Conservation (phyloP, 345 rosid species). For the Lepidium didymum region DNA sequence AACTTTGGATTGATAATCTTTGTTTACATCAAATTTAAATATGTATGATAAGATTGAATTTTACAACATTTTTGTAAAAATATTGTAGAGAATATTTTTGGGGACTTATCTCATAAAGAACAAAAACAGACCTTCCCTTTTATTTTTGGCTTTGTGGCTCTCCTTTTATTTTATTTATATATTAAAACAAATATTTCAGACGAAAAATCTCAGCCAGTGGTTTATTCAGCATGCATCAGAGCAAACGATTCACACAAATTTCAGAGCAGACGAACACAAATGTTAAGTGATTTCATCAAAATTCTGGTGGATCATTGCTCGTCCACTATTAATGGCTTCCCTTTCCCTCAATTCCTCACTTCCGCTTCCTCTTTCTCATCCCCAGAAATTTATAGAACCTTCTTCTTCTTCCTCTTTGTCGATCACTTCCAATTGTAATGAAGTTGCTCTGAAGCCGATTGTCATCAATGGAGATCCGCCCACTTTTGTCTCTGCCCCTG, state of each 20-base stretch:
- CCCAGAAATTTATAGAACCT: slow-evolving; percentile 38
- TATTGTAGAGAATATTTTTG: background rate
- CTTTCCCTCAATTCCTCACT: slow-evolving; percentile 53
- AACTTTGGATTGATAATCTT: background rate
- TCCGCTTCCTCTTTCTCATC: slow-evolving; percentile 40
- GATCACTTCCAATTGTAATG: slow-evolving; percentile 11
- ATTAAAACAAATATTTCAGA: background rate
- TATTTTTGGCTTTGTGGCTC: background rate
- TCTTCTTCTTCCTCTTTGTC: slow-evolving; percentile 26
- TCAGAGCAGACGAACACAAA: slow-evolving; percentile 9
- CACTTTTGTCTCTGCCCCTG: slow-evolving; percentile 86
- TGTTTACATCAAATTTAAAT: no score
- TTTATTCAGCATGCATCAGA: slow-evolving; percentile 18
- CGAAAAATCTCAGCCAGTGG: slow-evolving; percentile 19
- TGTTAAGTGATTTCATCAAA: slow-evolving; percentile 7
- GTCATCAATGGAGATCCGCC: slow-evolving; percentile 71
- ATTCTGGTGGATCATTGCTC: slow-evolving; percentile 15
- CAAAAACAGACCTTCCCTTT: background rate
- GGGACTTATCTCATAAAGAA: background rate
- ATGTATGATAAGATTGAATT: no score
- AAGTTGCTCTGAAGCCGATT: slow-evolving; percentile 49
- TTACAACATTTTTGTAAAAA: no score
- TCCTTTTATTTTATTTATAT: background rate
- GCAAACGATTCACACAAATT: slow-evolving; percentile 1
- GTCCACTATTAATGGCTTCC: slow-evolving; percentile 48